phyloP scores from a whole-genome alignment of 2,329 filamentous ascomycete species.

The Aureobasidium sp. region DNA sequence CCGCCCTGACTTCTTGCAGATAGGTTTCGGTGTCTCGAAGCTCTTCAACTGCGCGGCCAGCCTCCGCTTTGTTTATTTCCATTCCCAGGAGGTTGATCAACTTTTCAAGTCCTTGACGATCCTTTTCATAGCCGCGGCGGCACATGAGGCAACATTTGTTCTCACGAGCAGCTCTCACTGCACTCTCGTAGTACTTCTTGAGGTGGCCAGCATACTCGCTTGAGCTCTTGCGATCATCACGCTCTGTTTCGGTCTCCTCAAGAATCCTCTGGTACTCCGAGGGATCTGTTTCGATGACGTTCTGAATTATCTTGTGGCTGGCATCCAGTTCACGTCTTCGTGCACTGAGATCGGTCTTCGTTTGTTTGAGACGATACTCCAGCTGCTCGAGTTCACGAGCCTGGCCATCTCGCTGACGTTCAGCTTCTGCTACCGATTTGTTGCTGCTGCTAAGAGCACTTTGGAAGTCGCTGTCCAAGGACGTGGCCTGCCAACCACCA shows the following conservation, averaged over 20 bases:
- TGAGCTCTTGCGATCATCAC: slow-evolving; percentile 59
- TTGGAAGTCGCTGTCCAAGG: slow-evolving; percentile 65
- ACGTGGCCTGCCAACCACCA: slow-evolving; percentile 58
- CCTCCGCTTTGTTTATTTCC: slow-evolving; percentile 31
- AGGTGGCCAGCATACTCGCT: slow-evolving; percentile 44
- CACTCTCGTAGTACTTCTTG: slow-evolving; percentile 51
- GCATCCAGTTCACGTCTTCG: slow-evolving; percentile 53
- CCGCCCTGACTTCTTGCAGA: slow-evolving; percentile 50
- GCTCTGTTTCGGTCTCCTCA: slow-evolving; percentile 42
- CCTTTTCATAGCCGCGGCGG: slow-evolving; percentile 54
- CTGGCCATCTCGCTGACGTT: slow-evolving; percentile 61
- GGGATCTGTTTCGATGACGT: slow-evolving; percentile 44
- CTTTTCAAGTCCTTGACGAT: slow-evolving; percentile 51
- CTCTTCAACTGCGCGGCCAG: slow-evolving; percentile 45
- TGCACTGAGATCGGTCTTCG: slow-evolving; percentile 55
- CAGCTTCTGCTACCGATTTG: slow-evolving; percentile 53
- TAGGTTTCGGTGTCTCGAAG: slow-evolving; percentile 54
- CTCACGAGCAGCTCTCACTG: slow-evolving; percentile 55
- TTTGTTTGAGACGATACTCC: slow-evolving; percentile 61
- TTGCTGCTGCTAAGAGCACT: slow-evolving; percentile 50
- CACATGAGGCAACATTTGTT: slow-evolving; percentile 73
- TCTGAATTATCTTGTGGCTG: slow-evolving; percentile 52
- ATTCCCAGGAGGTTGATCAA: slow-evolving; percentile 58
- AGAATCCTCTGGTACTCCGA: slow-evolving; percentile 45
- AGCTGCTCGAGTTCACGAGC: slow-evolving; percentile 68